Evolutionary conservation across 2,329 filamentous ascomycete genomes (phyloP), one percentile per base, ranked within the genome.

Genomic region (Botrytis byssoidea): DNA sequence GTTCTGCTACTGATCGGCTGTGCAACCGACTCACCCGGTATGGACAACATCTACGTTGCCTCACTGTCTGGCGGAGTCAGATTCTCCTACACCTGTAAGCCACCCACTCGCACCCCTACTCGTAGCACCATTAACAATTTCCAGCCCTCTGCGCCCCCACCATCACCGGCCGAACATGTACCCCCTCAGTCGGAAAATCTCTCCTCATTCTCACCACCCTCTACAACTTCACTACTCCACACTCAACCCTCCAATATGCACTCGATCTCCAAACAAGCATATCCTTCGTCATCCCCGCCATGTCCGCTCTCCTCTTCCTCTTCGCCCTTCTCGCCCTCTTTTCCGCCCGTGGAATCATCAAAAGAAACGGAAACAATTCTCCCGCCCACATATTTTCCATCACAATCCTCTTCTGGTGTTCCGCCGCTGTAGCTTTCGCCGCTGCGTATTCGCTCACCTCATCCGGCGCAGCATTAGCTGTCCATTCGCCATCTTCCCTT

Each of bases 11-110:
- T 71, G 0, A 63, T 71, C 8, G 69, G 69, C 1, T 71, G 69
- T 40, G 40, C 69, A n/a, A 71, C 57, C 25, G 20, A 63, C 55
- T 71, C 69, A 5, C 69, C 57, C n/a, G 69, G 69, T 6, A 71
- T 71, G 57, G 69, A 42, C 32, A 71, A 63, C 14, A 63, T 71
- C 32, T 71, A 71, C 69, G 32, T 71, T 18, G 40, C 57, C 12
- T 35, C 59, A 25, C 42, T 71, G 1, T 44, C 44, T 8, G 16
- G 7, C 22, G 40, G 29, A n/a, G 35, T 71, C 6, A n/a, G 16
- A 46, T 63, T 63, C 32, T 71, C 69, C 40, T 71, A 71, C 42
- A 71, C 69, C 4, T 71, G 69, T 71, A 63, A 63, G 69, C 42
- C 25, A 32, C 14, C 22, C 14, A 20, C 3, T 25, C 10, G 9